phyloP scores from a whole-genome alignment of 2,329 filamentous ascomycete species.

The Ustulina deusta region DNA sequence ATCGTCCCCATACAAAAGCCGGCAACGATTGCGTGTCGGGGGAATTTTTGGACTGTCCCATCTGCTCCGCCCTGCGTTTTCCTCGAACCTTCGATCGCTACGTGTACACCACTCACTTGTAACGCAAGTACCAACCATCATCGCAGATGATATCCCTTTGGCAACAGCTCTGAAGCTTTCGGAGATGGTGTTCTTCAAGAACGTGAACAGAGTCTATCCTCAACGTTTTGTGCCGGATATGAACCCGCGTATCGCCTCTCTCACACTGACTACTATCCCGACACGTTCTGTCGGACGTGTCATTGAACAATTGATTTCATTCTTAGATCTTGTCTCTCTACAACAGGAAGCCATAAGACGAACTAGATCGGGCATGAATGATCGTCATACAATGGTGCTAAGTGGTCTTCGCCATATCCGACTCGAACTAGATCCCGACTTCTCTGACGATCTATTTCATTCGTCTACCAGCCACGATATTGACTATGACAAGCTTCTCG shows the following conservation, averaged over 20 bases:
- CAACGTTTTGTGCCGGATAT: constrained; percentile 64
- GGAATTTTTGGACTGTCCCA: constrained; percentile 61
- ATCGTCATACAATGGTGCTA: constrained; percentile 59
- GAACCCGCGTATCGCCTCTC: constrained; percentile 65
- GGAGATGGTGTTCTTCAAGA: constrained; percentile 59
- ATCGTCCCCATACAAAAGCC: constrained; percentile 44
- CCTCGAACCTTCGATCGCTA: constrained; percentile 64
- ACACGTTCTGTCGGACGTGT: constrained; percentile 64
- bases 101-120: constrained; percentile 71
- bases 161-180: constrained; percentile 57
- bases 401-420: constrained; percentile 65
- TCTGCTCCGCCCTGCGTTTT: constrained; percentile 64
- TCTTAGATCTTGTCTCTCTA: constrained; percentile 59
- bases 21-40: constrained; percentile 51
- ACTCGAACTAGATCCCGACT: constrained; percentile 65
- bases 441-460: constrained; percentile 52
- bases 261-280: constrained; percentile 68
- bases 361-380: constrained; percentile 39
- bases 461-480: constrained; percentile 51
- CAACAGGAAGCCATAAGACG: constrained; percentile 63
- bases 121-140: constrained; percentile 64
- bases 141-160: constrained; percentile 53
- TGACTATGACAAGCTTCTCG: constrained; percentile 59
- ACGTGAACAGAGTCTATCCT: constrained; percentile 61
- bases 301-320: constrained; percentile 59